Conservation (phyloP, 2,329 filamentous ascomycete species). For the Helotiales sp. region DNA sequence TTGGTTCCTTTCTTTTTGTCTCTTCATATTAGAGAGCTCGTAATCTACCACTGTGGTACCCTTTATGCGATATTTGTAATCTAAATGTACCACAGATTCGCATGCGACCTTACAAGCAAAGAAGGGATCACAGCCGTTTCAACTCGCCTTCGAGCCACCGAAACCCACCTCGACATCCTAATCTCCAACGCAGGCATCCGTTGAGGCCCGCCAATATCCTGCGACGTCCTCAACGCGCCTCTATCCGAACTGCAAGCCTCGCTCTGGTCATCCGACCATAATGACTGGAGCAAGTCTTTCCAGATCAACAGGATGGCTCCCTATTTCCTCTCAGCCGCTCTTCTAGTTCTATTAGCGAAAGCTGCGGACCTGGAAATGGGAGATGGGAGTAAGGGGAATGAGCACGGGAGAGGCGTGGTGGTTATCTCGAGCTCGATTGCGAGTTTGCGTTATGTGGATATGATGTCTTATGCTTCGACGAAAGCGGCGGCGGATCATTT, state of each 20-base stretch:
- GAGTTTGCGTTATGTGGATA: constrained; percentile 57
- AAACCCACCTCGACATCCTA: constrained; percentile 52
- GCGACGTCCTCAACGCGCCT: constrained; percentile 50
- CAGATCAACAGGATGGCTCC: constrained; percentile 55
- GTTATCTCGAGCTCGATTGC: constrained; percentile 57
- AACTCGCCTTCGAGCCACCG: constrained; percentile 41
- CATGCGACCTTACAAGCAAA: constrained; percentile 51
- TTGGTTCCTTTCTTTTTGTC: neutral
- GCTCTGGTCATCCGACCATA: constrained; percentile 41
- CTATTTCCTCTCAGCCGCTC: constrained; percentile 54
- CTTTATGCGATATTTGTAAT: neutral
- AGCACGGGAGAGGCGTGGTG: constrained; percentile 51
- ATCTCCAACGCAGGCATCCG: constrained; percentile 56
- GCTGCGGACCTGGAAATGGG: constrained; percentile 44
- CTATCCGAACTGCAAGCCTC: constrained; percentile 38
- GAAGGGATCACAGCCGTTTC: constrained; percentile 46
- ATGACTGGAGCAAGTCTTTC: constrained; percentile 6
- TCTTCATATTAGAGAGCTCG: neutral
- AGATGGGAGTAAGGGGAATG: constrained; percentile 41
- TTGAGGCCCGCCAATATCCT: constrained; percentile 50
- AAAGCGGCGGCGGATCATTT: constrained; percentile 59
- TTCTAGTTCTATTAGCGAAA: constrained; percentile 50
- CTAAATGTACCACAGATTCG: constrained; percentile 32
- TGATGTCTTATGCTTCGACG: constrained; percentile 56
- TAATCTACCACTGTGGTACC: neutral